phyloP scores from a whole-genome alignment of 176 grass and related monocot species.

The Thinopyrum elongatum region DNA sequence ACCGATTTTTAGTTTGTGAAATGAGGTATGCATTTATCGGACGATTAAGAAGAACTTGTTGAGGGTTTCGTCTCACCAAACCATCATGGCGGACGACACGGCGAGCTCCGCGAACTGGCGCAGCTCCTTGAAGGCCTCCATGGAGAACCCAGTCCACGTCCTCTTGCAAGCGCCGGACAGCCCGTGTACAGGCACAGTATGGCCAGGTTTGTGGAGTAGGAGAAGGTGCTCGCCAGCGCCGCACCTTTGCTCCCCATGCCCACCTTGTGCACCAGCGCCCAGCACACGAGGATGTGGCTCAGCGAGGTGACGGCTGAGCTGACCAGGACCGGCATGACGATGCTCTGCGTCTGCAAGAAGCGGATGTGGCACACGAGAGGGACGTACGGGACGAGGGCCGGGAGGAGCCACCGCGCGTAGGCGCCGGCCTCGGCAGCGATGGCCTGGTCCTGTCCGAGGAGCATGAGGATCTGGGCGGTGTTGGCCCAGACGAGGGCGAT shows the following conservation, averaged over 20 bases:
- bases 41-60: neutral
- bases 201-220: neutral
- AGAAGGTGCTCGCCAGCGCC: neutral
- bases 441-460: neutral
- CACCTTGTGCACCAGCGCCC: neutral
- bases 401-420: slow-evolving; percentile 58
- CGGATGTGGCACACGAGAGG: slow-evolving; percentile 39
- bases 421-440: slow-evolving; percentile 39
- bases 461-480: neutral
- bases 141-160: slow-evolving; percentile 14
- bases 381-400: slow-evolving; percentile 56
- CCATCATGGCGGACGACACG: slow-evolving; percentile 1
- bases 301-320: neutral
- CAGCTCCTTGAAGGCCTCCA: slow-evolving; percentile 19
- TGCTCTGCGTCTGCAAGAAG: neutral
- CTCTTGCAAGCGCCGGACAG: neutral
- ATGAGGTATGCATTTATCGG: too few species aligned
- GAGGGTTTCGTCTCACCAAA: neutral
- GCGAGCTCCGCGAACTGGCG: neutral
- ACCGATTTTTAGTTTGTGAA: too few species aligned
- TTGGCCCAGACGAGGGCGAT: neutral
- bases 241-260: slow-evolving; percentile 11
- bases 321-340: neutral
- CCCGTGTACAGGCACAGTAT: neutral
- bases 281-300: neutral